Evolutionary conservation across 2,329 filamentous ascomycete species (phyloP).

Genomic region (Diaporthe citrichinensis): DNA sequence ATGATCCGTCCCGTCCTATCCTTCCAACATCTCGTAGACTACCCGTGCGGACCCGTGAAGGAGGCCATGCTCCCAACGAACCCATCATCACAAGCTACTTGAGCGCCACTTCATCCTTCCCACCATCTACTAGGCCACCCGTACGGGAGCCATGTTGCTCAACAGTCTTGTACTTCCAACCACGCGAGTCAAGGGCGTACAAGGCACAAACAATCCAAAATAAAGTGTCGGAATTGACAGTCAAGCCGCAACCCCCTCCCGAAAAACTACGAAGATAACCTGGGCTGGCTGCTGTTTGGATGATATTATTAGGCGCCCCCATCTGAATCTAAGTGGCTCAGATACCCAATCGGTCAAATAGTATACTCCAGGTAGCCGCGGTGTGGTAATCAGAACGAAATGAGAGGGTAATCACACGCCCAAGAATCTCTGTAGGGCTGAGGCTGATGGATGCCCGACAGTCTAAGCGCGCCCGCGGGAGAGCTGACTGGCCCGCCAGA

Average conservation of each 20-base stretch:
- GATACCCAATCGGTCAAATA: background rate
- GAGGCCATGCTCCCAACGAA: background rate
- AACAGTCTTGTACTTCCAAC: background rate
- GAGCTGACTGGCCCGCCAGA: slow-evolving; percentile 1
- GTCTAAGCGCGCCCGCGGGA: background rate
- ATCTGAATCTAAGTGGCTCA: background rate
- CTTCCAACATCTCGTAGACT: background rate
- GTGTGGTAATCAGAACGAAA: background rate
- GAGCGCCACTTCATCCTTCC: slow-evolving; percentile 15
- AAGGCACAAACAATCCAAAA: too few relatives aligned
- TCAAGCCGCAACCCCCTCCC: background rate
- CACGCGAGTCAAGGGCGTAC: too few relatives aligned
- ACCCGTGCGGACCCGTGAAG: background rate
- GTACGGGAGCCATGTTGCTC: background rate
- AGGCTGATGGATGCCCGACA: background rate
- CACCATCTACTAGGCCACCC: background rate
- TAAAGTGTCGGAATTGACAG: background rate
- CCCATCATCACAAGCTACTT: too few relatives aligned
- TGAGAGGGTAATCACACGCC: background rate
- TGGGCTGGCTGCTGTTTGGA: background rate
- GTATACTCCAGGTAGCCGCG: background rate
- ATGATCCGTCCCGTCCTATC: background rate
- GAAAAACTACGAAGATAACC: background rate
- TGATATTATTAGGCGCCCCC: slow-evolving; percentile 1
- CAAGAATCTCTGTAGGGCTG: slow-evolving; percentile 1